Evolutionary conservation across 208 protist genomes (phyloP).

Genomic region (Trypanosoma platydactyli): DNA sequence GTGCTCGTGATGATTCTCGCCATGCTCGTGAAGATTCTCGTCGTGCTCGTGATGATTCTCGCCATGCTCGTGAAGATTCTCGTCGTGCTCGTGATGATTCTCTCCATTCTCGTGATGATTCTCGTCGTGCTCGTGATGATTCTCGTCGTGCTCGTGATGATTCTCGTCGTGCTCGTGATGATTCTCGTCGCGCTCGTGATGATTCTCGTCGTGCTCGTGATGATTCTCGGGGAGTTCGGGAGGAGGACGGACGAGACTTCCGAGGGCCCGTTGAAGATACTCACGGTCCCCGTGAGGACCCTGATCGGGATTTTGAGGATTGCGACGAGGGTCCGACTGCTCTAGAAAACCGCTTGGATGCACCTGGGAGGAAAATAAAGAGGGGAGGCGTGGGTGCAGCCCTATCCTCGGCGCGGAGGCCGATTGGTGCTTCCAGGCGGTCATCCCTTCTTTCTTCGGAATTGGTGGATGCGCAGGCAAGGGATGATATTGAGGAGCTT

Average conservation of each 20-base stretch:
- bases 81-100: conserved; percentile 18
- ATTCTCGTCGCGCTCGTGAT: neutral
- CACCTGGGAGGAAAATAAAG: conserved; percentile 15
- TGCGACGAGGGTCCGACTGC: neutral
- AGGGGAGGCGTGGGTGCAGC: neutral
- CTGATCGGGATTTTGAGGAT: neutral
- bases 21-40: too few species aligned
- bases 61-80: conserved; percentile 6
- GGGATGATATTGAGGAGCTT: conserved; percentile 71
- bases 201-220: conserved; percentile 6
- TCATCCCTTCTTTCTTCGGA: conserved; percentile 11
- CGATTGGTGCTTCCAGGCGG: neutral
- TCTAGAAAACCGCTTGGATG: conserved; percentile 13
- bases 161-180: conserved; percentile 9
- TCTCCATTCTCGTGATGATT: conserved; percentile 2
- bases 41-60: too few species aligned
- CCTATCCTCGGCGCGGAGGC: neutral
- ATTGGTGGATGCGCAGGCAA: conserved; percentile 56
- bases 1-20: neutral
- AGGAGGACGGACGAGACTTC: neutral
- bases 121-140: conserved; percentile 13
- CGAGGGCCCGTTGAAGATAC: neutral
- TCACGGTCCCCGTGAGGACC: neutral
- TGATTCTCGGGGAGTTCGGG: neutral
- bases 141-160: conserved; percentile 3